Evolutionary conservation across 2,329 filamentous ascomycete species (phyloP).

Genomic region (Ambrosiella beaveri): DNA sequence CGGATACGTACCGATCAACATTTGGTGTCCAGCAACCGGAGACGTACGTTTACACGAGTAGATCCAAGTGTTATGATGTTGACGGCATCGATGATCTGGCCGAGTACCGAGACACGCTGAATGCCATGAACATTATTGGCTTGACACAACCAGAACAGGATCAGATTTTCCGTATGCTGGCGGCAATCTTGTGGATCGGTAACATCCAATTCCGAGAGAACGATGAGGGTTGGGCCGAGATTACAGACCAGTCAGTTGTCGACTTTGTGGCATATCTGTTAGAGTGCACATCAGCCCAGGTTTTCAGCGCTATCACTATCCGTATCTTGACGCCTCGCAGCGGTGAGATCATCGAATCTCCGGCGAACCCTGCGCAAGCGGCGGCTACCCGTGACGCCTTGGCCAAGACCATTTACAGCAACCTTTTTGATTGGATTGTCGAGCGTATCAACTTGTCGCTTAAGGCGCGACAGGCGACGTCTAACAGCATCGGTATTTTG

Average conservation of each 20-base stretch:
- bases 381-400: slow-evolving; percentile 75
- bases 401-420: slow-evolving; percentile 90
- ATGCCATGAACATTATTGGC: slow-evolving; percentile 91
- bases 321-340: slow-evolving; percentile 59
- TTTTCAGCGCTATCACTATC: slow-evolving; percentile 77
- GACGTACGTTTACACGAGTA: slow-evolving; percentile 84
- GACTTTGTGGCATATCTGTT: slow-evolving; percentile 89
- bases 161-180: slow-evolving; percentile 88
- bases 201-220: slow-evolving; percentile 87
- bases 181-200: slow-evolving; percentile 82
- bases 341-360: slow-evolving; percentile 53
- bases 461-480: slow-evolving; percentile 54
- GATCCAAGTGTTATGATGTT: slow-evolving; percentile 87
- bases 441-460: slow-evolving; percentile 78
- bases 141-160: slow-evolving; percentile 79
- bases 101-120: slow-evolving; percentile 76
- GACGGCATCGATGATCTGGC: slow-evolving; percentile 81
- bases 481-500: slow-evolving; percentile 84
- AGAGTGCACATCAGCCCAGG: slow-evolving; percentile 63
- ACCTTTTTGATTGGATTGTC: slow-evolving; percentile 98
- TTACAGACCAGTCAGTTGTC: slow-evolving; percentile 76
- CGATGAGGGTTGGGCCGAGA: slow-evolving; percentile 71
- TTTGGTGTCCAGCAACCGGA: slow-evolving; percentile 85
- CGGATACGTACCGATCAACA: slow-evolving; percentile 68
- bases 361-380: slow-evolving; percentile 76